Evolutionary conservation across 2,329 filamentous ascomycete species (phyloP).

Genomic region (Fusarium keratoplasticum): DNA sequence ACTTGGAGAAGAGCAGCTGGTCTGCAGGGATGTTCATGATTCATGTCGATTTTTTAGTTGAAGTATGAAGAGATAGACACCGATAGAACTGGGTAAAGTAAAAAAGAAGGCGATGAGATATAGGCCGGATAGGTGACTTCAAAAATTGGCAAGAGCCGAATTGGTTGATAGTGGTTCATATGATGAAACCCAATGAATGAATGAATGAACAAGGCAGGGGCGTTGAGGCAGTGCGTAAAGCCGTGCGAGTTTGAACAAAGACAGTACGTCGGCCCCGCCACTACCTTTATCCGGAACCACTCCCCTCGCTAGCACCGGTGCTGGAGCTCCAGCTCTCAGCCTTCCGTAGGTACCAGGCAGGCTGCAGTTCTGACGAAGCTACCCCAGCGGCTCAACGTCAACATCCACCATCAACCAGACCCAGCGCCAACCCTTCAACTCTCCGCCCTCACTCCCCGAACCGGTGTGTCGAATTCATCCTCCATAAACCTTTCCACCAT

Average conservation of each 20-base stretch:
- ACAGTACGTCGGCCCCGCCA: conserved; percentile 38
- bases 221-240: background rate
- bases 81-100: background rate
- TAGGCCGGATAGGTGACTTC: background rate
- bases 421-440: conserved; percentile 27
- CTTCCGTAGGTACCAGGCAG: conserved; percentile 46
- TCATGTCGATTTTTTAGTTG: background rate
- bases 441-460: conserved; percentile 21
- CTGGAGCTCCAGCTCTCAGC: conserved; percentile 48
- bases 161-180: background rate
- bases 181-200: background rate
- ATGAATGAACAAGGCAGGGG: background rate
- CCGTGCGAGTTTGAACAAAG: background rate
- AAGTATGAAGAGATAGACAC: background rate
- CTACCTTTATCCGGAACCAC: conserved; percentile 46
- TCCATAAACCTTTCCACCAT: background rate
- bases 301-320: conserved; percentile 17
- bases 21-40: background rate
- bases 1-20: background rate
- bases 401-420: conserved; percentile 35
- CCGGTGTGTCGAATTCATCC: conserved; percentile 3
- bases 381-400: conserved; percentile 42
- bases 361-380: conserved; percentile 57
- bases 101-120: background rate
- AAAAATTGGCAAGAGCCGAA: background rate